Base-by-base conservation (phyloP, 257 asterid genomes). In the Linaria vulgaris region DNA sequence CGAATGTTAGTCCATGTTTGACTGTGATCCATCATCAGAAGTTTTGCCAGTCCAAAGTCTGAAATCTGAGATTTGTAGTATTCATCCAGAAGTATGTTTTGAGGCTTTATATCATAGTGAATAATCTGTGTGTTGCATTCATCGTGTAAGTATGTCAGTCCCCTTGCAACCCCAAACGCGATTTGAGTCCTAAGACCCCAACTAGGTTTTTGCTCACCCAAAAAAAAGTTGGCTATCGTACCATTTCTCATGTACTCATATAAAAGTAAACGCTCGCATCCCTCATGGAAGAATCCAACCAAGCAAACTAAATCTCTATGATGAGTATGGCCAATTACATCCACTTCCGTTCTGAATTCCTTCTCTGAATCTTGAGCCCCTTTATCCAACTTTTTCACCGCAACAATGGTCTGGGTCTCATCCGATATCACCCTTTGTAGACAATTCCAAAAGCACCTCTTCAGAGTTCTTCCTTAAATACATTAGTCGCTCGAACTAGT, bases 381-480 rank as follows among this genome's bases (percentile, higher is more conserved):
- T 25, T 46, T 60, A 1, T 79, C 74, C 27, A 86, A 48, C 15
- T 69, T 81, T 78, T 83, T 86, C 47, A 86, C 80, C 0, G 83
- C 88, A 2, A 79, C 24, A 0, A 9, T 9, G n/a, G 31, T 67
- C 20, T 64, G 68, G 0, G 75, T 70, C 23, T 59, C 60, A 1
- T 39, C 46, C 6, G 60, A 31, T 13, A 64, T 6, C 3, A 53
- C 56, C 1, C 95, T 65, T 76, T 83, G 31, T 73, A 86, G 4
- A 83, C 91, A 8, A 74, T 59, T n/a, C 83, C 85, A 55, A 80
- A 85, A 1, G 88, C 74, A 0, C 90, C 88, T 21, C 75, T n/a
- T n/a, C n/a, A n/a, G n/a, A n/a, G n/a, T n/a, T n/a, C n/a, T n/a
- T n/a, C n/a, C n/a, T n/a, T n/a, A n/a, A n/a, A n/a, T n/a, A n/a